Base-by-base conservation (phyloP, 352 stramenopile species). In the Globisporangium alternatum region DNA sequence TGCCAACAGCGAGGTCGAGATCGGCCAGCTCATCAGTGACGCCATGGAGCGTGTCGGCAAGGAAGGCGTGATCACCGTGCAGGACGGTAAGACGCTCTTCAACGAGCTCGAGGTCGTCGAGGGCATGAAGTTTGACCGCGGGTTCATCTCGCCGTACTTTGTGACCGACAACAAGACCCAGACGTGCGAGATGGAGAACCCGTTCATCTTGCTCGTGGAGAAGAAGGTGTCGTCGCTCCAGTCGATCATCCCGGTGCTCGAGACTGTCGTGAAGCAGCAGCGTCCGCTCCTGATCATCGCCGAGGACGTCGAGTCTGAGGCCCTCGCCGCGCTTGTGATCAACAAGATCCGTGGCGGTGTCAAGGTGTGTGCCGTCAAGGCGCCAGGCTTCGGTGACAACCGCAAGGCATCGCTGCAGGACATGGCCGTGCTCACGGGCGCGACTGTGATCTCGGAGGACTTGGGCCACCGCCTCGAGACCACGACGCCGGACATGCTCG, bases 91-190 rank as follows among this genome's bases (percentile, higher is more conserved):
- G 90, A 99, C 97, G 30, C 77, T 99, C 56, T 96, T 98, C 69
- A 99, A 99, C 86, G 97, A 99, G 82, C 85, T 99, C 30, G 97
- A 99, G 76, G 97, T 99, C 53, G 97, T 99, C 8, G 98, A 99
- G 72, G 98, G 98, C 66, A 99, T 99, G 98, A 98, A 98, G 76
- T 99, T 99, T 72, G 98, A 99, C 80, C 93, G 98, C 52, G 98
- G 98, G 52, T 99, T 96, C 86, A 99, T 99, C 78, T 99, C 96
- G 76, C 98, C 98, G 8, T 99, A 99, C 82, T 99, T 99, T 66
- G 97, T 99, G 68, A 99, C 97, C 65, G 97, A 99, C 89, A 96
- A 97, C 69, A 99, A 99, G 93, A 99, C 95, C 15, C 97, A 99
- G 83, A 88, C 94, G 53, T 98, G 87, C 75, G 97, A 99, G 77